Base-by-base conservation (phyloP, 441 rosid species). In the Adansonia grandidieri region DNA sequence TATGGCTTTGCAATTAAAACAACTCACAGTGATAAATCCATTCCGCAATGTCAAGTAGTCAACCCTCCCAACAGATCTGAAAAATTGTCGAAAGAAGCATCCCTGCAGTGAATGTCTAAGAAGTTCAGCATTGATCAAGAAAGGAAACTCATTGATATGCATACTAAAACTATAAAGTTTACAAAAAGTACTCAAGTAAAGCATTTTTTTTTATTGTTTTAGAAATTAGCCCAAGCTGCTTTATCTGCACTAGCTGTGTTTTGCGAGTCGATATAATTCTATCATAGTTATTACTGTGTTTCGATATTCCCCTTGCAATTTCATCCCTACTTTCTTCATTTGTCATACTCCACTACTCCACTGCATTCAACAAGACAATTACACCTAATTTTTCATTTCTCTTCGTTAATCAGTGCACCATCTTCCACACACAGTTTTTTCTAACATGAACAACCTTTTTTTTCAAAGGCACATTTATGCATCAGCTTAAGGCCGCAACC, bases 61-160 rank as follows among this genome's bases (percentile, higher is more conserved):
- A 13, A 94, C 75, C 88, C 47, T 90, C 70, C 89, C 84, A 54
- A 93, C 97, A 14, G 99, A 96, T 83, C 89, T 89, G 81, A 85
- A 92, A 82, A 96, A 96, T 72, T 96, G 99, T 79, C 95, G 81
- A 53, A 92, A 87, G 87, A 96, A 93, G 82, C 98, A 93, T 74
- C 91, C 98, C 98, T 96, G 88, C 81, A 88, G 76, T 51, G 48
- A 32, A 75, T 64, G 6, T 57, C 42, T 5, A 77, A 69, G 51
- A 42, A 58, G 66, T 58, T 54, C 48, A 77, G 15, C 8, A 73
- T 53, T 54, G 9, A 22, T 40, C 4, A 37, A 13, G 15, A 58
- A 0, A 57, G 48, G 9, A 11, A 14, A 6, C 28, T 58, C 37
- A 22, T 24, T 1, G 37, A 5, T 47, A 50, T 22, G 2, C 20